Base-by-base conservation (phyloP, 1,284 basidiomycete species). In the Pseudozyma sp. region DNA sequence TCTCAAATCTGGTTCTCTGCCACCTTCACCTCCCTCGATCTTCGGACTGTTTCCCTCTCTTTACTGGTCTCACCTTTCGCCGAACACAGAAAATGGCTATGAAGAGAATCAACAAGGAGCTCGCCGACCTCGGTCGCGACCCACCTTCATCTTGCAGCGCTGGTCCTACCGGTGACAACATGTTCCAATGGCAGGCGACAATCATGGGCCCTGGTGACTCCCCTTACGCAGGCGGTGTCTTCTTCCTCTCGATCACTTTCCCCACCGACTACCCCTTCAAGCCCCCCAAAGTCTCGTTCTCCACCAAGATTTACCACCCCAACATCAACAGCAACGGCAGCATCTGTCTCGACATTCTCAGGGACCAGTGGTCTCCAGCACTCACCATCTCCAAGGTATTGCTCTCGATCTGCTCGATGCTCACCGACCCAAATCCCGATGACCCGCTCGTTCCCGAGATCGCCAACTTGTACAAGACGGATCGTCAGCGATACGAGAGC, bases 261-360 rank as follows among this genome's bases (percentile, higher is more conserved):
- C 80, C 82, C 8, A 82, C 80, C 69, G 81, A 83, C 77, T 83
- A 84, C 73, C 83, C 82, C 35, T 84, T 84, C 81, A 83, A 84
- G 88, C 96, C 97, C 43, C 97, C 97, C 86, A 98, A 98, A 90
- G 94, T 99, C 86, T 92, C 92, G 87, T 99, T 99, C 87, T 94
- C 93, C 81, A 99, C 96, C 84, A 97, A 89, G 85, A 88, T 88
- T 84, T 94, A 94, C 86, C 94, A 96, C 86, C 93, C 93, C 51
- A 96, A 96, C 88, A 95, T 97, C 92, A 97, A 97, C 85, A 92
- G 92, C 76, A 95, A 97, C 82, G 97, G 97, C 51, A 95, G 94
- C 79, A 99, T 99, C 87, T 99, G 97, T 86, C 88, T 99, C 80
- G 97, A 97, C 86, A 97, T 97, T 84, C 87, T 97, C 85, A 90